Conservation (phyloP, 345 rosid species). For the Viola odorata region DNA sequence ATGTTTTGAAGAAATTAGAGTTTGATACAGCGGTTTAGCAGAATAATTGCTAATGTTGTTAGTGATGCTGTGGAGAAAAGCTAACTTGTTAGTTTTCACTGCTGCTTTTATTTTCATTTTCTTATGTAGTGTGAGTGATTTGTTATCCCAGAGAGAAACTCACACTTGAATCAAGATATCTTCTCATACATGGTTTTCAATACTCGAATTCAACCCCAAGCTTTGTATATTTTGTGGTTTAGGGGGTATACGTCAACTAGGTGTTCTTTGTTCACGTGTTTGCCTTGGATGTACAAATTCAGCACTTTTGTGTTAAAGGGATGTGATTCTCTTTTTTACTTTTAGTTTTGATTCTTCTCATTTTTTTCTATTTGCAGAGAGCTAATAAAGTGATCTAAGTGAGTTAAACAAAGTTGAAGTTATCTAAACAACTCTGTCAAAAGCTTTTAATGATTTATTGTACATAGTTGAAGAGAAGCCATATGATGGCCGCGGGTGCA, state of each 20-base stretch:
- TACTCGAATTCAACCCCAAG: too few species aligned
- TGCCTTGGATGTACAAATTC: not conserved
- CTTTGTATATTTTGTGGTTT: too few species aligned
- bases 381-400: slow-evolving; percentile 3
- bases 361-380: slow-evolving; percentile 8
- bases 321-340: not conserved
- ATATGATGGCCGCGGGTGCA: slow-evolving; percentile 76
- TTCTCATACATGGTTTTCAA: too few species aligned
- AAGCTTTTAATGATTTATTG: slow-evolving; percentile 28
- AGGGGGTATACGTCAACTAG: not conserved
- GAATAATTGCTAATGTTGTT: too few species aligned
- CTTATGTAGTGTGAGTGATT: too few species aligned
- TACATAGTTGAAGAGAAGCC: slow-evolving; percentile 18
- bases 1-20: too few species aligned
- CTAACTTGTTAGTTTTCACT: too few species aligned
- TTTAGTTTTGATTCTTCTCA: not conserved
- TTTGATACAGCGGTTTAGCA: too few species aligned
- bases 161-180: too few species aligned
- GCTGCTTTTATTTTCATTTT: too few species aligned
- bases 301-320: not conserved
- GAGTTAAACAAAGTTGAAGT: slow-evolving; percentile 14
- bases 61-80: too few species aligned
- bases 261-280: not conserved
- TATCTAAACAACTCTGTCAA: not conserved
- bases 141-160: too few species aligned